Evolutionary conservation across 768 basidiomycete species (phyloP).

Genomic region (Flagelloscypha sp.): DNA sequence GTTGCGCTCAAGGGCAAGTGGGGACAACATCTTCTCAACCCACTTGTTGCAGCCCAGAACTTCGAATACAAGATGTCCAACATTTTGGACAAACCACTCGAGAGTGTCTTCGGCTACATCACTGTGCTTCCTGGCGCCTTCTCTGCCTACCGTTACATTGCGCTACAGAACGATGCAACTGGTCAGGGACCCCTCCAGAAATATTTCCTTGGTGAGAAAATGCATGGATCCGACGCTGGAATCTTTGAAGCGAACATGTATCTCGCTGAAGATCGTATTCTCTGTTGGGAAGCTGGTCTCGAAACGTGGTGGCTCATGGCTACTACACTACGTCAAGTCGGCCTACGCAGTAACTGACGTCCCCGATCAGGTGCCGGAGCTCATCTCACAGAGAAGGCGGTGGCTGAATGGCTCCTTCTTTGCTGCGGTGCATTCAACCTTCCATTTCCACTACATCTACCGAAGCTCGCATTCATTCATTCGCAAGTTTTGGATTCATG

Average conservation of each 20-base stretch:
- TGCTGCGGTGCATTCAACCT: conserved; percentile 83
- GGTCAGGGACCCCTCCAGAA: conserved; percentile 90
- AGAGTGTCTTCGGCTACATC: conserved; percentile 89
- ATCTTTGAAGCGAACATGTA: conserved; percentile 98
- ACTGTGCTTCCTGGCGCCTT: conserved; percentile 91
- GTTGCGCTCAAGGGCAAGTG: conserved; percentile 86
- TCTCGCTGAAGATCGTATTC: conserved; percentile 85
- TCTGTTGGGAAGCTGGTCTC: conserved; percentile 97
- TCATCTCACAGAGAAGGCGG: conserved; percentile 89
- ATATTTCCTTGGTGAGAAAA: conserved; percentile 95
- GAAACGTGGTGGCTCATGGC: conserved; percentile 87
- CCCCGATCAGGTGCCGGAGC: conserved; percentile 87
- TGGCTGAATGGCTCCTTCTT: conserved; percentile 99
- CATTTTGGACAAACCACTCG: conserved; percentile 86
- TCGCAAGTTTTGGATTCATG: conserved; percentile 90
- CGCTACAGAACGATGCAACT: conserved; percentile 73
- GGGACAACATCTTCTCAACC: conserved; percentile 72
- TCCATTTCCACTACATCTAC: conserved; percentile 95
- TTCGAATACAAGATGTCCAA: conserved; percentile 95
- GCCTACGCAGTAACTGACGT: conserved; percentile 92
- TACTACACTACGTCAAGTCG: conserved; percentile 92
- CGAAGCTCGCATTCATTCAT: conserved; percentile 75
- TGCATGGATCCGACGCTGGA: conserved; percentile 82
- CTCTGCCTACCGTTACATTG: conserved; percentile 86
- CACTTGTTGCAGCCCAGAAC: conserved; percentile 84